A percentile compares a stretch with the other conserved stretches of the same genome.
phyloP scores from a whole-genome alignment of 805 yeast species.

The Candida boidinii region DNA sequence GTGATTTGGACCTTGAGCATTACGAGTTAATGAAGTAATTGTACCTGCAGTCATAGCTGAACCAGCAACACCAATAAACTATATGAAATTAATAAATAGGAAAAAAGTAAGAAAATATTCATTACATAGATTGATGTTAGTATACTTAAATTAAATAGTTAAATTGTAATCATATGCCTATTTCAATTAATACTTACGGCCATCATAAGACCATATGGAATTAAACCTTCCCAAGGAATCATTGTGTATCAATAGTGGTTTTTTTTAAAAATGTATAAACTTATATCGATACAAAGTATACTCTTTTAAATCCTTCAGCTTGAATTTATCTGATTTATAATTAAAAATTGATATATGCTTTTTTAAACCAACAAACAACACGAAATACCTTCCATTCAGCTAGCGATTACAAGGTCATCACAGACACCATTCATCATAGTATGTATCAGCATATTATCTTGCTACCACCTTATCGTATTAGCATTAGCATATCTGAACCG shows the following conservation, averaged over 20 bases:
- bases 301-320: too few relatives aligned
- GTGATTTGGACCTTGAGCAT: slow-evolving; percentile 25
- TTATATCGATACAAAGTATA: too few relatives aligned
- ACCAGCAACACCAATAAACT: slow-evolving; percentile 47
- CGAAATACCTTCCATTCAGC: too few relatives aligned
- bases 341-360: too few relatives aligned
- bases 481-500: too few relatives aligned
- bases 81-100: not conserved
- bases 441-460: too few relatives aligned
- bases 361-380: too few relatives aligned
- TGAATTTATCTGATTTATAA: too few relatives aligned
- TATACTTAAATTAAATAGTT: not conserved
- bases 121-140: not conserved
- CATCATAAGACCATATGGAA: slow-evolving; percentile 53
- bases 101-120: not conserved
- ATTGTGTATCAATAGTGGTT: slow-evolving; percentile 18
- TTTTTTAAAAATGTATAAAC: not conserved
- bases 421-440: too few relatives aligned
- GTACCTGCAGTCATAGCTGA: slow-evolving; percentile 31
- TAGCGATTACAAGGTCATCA: too few relatives aligned
- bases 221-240: slow-evolving; percentile 65
- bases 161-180: not conserved
- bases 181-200: slow-evolving; percentile 30
- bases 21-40: slow-evolving; percentile 21
- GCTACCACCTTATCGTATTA: too few relatives aligned